These are phyloP conservation scores for Echria macrotheca DNA, from an alignment of 495 filamentous ascomycete species.

Conservation along the genomic window DNA sequence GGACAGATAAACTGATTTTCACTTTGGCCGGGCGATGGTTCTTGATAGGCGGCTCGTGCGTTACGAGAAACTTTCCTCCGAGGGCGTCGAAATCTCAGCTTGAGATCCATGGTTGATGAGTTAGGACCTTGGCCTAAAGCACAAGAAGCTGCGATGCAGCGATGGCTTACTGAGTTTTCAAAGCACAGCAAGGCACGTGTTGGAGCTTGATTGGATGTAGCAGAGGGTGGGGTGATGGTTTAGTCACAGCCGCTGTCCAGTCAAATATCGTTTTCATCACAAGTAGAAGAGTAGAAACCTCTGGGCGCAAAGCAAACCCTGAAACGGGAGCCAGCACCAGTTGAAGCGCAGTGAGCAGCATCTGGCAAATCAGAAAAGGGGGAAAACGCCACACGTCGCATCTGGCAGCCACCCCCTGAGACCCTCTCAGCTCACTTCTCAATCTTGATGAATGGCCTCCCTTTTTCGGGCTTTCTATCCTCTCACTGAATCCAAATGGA, in stretches of 20 bases:
- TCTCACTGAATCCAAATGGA: neutral
- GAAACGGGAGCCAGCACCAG: neutral
- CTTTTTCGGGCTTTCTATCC: neutral
- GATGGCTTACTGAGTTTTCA: too few relatives aligned
- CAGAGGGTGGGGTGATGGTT: too few relatives aligned
- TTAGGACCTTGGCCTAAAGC: too few relatives aligned
- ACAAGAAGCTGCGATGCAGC: too few relatives aligned
- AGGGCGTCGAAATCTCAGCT: neutral
- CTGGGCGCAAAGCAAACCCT: neutral
- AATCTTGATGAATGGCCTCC: neutral
- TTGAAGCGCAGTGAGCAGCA: neutral
- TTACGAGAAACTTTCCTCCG: neutral
- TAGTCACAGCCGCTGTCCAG: too few relatives aligned
- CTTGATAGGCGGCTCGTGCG: neutral
- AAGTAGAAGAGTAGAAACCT: too few relatives aligned
- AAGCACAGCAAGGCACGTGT: too few relatives aligned
- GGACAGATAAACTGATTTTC: neutral
- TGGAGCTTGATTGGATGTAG: too few relatives aligned
- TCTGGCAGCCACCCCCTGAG: neutral
- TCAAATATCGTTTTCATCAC: too few relatives aligned
- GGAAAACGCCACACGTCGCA: neutral
- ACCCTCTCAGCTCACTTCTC: slow-evolving; percentile 1
- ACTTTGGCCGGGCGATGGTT: neutral
- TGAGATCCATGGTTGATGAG: neutral
- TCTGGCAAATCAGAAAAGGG: neutral